A percentile compares a stretch with the other conserved stretches of the same genome.
Conservation (phyloP, 2,329 filamentous ascomycete species). For the Neurospora sp. region DNA sequence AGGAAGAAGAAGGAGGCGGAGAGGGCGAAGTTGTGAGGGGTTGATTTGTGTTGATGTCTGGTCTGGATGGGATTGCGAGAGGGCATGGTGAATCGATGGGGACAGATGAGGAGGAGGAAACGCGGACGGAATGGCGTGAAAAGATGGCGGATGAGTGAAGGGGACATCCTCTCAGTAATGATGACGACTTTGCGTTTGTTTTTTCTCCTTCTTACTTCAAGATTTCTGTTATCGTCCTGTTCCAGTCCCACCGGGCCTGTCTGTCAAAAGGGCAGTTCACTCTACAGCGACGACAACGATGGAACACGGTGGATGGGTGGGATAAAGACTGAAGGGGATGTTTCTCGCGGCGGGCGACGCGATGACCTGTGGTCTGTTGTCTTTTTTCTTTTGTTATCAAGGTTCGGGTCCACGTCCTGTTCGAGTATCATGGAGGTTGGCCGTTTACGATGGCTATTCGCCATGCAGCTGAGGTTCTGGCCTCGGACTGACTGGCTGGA, state of each 20-base stretch:
- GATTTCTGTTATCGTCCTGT: background rate
- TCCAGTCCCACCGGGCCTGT: background rate
- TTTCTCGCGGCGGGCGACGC: background rate
- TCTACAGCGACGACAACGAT: background rate
- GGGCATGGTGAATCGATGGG: background rate
- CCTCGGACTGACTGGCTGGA: background rate
- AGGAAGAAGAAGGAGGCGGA: slow-evolving; percentile 43
- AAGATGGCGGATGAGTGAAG: background rate
- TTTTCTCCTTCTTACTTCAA: background rate
- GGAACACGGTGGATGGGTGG: background rate
- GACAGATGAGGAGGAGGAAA: background rate
- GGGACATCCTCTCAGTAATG: too few species aligned
- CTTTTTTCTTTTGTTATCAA: background rate
- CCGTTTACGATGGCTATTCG: background rate
- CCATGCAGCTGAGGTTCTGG: background rate
- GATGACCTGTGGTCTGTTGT: background rate
- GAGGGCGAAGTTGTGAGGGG: slow-evolving; percentile 31
- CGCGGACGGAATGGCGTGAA: background rate
- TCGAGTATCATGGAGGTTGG: background rate
- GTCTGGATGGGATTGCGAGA: background rate
- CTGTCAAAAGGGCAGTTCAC: background rate
- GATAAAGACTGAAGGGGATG: background rate
- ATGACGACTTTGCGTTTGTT: background rate
- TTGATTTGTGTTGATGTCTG: background rate
- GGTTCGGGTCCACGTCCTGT: background rate